Evolutionary conservation across 176 grass and related monocot species (phyloP), one percentile per base, ranked within the genome.

Genomic region (Phoenix dactylifera): DNA sequence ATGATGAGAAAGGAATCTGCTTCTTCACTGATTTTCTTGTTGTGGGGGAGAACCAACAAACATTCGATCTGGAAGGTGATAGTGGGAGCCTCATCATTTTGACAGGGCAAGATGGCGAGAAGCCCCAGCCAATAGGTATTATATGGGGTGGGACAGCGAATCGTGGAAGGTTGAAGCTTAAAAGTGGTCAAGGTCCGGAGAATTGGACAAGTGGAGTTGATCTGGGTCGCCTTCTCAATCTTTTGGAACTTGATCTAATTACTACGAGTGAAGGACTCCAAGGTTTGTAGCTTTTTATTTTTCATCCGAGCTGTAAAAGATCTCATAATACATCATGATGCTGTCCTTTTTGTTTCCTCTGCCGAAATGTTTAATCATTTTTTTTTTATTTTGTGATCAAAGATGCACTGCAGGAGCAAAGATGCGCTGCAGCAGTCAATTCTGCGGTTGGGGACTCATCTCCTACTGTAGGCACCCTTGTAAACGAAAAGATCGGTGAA

Each of bases 121-220:
- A 77, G 51, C 84, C 92, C 2, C 76, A 78, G 16, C 92, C 92
- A 14, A 88, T 97, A 58, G 92, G 92, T 26, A 97, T 97, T 17
- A 97, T 97, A 48, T 97, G 92, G 92, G 92, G 92, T 50, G 92
- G 87, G 15, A 91, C 87, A 3, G 84, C 92, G 24, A 97, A 97
- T 62, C 71, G 93, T 19, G 93, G 93, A 54, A 85, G 84, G 57
- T 66, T 97, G 62, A 98, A 98, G 81, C 85, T 98, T 72, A 92
- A 60, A 80, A 62, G 66, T 64, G 76, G 81, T 35, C 84, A 92
- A 22, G 87, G 93, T 12, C 93, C 93, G 44, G 84, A 98, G 78
- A 92, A 98, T 65, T 98, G 93, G 87, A 92, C 93, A 4, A 98
- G 81, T 0, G 87, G 87, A 51, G 93, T 98, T 50, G 87, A 98